Conservation (phyloP, 2,329 filamentous ascomycete species). For the Bimuria novae-zelandiae region DNA sequence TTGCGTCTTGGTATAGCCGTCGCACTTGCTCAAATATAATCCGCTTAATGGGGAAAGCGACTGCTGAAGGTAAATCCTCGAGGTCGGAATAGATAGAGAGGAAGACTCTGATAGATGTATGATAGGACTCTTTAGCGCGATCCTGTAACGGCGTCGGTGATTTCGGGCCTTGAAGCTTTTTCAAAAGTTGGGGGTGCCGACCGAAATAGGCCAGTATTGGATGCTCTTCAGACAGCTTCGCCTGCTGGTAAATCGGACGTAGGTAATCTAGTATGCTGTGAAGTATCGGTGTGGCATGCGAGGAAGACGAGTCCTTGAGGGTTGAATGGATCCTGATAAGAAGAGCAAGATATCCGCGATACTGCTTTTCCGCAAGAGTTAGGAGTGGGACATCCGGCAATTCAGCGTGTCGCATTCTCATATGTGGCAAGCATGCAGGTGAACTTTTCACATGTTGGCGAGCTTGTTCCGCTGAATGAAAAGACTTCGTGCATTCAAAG, state of each 20-base stretch:
- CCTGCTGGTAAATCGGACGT: background rate
- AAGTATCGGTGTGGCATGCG: background rate
- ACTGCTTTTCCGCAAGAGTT: background rate
- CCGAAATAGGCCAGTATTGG: background rate
- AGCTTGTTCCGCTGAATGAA: background rate
- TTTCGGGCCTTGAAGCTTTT: background rate
- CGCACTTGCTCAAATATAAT: background rate
- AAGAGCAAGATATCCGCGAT: background rate
- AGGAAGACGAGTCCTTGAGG: background rate
- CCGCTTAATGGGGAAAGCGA: background rate
- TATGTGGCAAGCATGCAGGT: background rate
- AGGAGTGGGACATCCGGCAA: background rate
- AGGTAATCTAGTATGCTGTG: background rate
- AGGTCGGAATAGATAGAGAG: background rate
- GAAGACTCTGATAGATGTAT: background rate
- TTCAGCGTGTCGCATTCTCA: background rate
- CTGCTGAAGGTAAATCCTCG: background rate
- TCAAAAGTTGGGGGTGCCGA: background rate
- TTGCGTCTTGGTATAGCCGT: background rate
- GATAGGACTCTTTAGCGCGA: background rate
- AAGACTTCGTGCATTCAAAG: background rate
- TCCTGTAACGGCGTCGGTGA: too few species aligned
- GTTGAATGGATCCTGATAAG: background rate
- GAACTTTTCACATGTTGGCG: background rate
- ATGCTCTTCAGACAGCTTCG: background rate